phyloP scores from a whole-genome alignment of 106 monocot genomes.

The Triglochin maritima region DNA sequence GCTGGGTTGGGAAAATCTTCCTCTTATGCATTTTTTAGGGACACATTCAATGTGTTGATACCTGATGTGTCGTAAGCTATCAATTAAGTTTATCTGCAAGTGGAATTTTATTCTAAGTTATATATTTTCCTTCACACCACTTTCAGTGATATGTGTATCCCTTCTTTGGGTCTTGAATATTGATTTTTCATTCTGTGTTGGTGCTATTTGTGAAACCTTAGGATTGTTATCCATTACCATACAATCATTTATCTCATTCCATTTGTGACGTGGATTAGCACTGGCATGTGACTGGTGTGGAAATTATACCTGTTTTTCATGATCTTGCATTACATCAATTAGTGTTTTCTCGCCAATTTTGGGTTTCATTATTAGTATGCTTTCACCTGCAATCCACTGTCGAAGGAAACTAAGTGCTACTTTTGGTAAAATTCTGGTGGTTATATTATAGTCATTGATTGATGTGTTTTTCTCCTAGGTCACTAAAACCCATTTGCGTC shows the following conservation, averaged over 20 bases:
- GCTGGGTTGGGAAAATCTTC: not conserved
- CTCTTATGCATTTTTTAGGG: not conserved
- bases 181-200: not conserved
- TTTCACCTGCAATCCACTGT: too few species aligned
- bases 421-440: not conserved
- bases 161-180: not conserved
- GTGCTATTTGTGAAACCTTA: too few species aligned
- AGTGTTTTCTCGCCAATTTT: too few species aligned
- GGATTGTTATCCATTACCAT: too few species aligned
- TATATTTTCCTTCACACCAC: too few species aligned
- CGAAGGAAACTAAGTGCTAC: not conserved
- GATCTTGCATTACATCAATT: not conserved
- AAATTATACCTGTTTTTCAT: not conserved
- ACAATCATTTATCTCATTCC: too few species aligned
- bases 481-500: constrained; percentile 27
- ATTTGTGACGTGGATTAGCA: too few species aligned
- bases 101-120: not conserved
- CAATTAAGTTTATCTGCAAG: not conserved
- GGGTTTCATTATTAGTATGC: too few species aligned
- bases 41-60: not conserved
- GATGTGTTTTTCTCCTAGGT: constrained; percentile 27
- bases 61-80: not conserved
- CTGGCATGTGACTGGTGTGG: too few species aligned
- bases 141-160: too few species aligned
- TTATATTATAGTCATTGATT: not conserved